Conservation (phyloP, 2,329 filamentous ascomycete genomes). For the Calonectria pteridis region DNA sequence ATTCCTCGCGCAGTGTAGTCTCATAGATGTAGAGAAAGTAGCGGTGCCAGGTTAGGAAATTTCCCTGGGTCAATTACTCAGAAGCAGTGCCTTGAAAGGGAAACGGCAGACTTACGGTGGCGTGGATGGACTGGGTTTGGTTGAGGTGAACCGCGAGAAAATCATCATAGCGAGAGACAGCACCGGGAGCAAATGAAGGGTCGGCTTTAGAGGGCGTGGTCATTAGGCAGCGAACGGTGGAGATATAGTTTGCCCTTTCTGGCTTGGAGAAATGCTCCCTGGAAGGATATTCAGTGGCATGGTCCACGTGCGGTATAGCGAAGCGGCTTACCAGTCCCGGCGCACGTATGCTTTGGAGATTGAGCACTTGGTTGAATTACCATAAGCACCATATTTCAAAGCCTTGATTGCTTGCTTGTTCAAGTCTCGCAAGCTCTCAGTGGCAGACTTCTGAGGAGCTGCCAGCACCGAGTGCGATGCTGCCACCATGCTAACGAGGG, state of each 20-base stretch:
- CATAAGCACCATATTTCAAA: neutral
- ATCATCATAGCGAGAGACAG: slow-evolving; percentile 59
- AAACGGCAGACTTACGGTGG: slow-evolving; percentile 34
- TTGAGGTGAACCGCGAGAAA: slow-evolving; percentile 62
- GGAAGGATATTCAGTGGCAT: neutral
- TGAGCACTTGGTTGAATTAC: neutral
- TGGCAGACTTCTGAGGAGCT: neutral
- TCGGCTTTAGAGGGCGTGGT: slow-evolving; percentile 48
- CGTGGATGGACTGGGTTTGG: slow-evolving; percentile 57
- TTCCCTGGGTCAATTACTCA: slow-evolving; percentile 16
- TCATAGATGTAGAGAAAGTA: slow-evolving; percentile 45
- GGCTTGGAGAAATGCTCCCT: neutral
- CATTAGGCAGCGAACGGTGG: slow-evolving; percentile 57
- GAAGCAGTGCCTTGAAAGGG: neutral
- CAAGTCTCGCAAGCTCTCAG: neutral
- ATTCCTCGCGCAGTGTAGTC: slow-evolving; percentile 41
- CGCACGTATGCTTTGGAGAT: neutral
- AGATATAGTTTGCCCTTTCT: slow-evolving; percentile 50
- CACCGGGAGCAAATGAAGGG: slow-evolving; percentile 52
- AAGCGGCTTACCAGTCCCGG: slow-evolving; percentile 3
- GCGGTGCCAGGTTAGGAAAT: slow-evolving; percentile 43
- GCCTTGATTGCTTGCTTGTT: neutral
- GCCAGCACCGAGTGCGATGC: neutral
- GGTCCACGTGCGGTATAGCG: neutral
- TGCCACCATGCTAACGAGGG: neutral